phyloP scores from a whole-genome alignment of 2,329 filamentous ascomycete species.

The Ophiostoma sp. region DNA sequence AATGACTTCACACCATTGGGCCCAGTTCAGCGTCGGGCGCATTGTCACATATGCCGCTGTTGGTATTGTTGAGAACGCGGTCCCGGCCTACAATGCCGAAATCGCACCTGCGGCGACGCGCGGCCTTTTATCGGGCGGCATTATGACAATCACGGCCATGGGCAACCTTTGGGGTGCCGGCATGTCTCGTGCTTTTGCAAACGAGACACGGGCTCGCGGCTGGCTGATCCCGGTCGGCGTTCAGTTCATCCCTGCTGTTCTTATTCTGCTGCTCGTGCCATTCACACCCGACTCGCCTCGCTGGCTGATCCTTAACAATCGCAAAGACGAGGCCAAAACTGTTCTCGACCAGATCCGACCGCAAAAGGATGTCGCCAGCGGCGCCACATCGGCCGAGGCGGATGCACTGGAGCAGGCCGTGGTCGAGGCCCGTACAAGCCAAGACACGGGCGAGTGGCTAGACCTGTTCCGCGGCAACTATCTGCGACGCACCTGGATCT shows the following conservation, averaged over 20 bases:
- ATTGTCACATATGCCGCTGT: background rate
- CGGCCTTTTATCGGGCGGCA: conserved; percentile 18
- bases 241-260: background rate
- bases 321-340: background rate
- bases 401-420: background rate
- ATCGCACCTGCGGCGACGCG: background rate
- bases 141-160: conserved; percentile 24
- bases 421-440: background rate
- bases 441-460: background rate
- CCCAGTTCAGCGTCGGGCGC: background rate
- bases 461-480: conserved; percentile 25
- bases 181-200: conserved; percentile 30
- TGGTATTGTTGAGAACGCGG: background rate
- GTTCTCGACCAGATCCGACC: background rate
- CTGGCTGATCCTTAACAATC: background rate
- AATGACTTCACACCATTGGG: background rate
- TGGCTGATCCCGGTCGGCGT: conserved; percentile 28
- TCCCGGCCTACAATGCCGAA: background rate
- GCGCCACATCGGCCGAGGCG: background rate
- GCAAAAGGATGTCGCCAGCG: background rate
- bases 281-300: background rate
- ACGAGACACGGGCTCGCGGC: conserved; percentile 29
- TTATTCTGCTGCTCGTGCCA: background rate
- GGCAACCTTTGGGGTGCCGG: conserved; percentile 28
- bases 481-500: conserved; percentile 25